Percentiles rank a stretch among this genome's conserved stretches.
phyloP scores from a whole-genome alignment of 805 yeast genomes.

The Kodamaea hsintzibuensis region DNA sequence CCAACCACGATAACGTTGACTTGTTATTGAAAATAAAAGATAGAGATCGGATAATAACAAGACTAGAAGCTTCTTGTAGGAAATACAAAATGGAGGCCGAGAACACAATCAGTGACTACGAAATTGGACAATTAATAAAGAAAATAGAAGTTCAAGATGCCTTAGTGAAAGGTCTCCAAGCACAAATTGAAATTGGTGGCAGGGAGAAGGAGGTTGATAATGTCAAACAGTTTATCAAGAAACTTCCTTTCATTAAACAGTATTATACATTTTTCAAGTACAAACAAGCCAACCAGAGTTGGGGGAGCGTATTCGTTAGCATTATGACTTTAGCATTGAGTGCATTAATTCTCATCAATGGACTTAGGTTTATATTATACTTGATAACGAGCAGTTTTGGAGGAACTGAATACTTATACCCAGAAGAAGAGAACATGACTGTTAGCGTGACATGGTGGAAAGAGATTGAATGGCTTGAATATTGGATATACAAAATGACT shows the following conservation, averaged over 20 bases:
- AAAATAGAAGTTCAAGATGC: constrained; percentile 23
- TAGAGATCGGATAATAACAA: constrained; percentile 5
- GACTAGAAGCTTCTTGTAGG: constrained; percentile 7
- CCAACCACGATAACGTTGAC: constrained; percentile 8
- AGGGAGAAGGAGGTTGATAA: neutral
- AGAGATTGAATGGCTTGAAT: constrained; percentile 33
- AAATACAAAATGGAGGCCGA: constrained; percentile 10
- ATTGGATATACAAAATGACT: constrained; percentile 20
- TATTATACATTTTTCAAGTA: constrained; percentile 26
- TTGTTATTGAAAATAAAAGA: constrained; percentile 4
- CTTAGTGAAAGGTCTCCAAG: constrained; percentile 16
- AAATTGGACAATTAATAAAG: constrained; percentile 11
- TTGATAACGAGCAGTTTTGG: constrained; percentile 6
- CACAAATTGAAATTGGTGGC: neutral
- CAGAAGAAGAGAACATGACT: neutral
- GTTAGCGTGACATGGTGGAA: constrained; percentile 27
- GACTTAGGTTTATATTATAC: constrained; percentile 18
- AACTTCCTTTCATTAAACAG: constrained; percentile 34
- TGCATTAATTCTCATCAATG: constrained; percentile 20
- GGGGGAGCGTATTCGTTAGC: constrained; percentile 22
- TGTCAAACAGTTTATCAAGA: constrained; percentile 16
- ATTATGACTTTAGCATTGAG: constrained; percentile 23
- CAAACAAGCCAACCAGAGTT: constrained; percentile 19
- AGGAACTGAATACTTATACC: constrained; percentile 5
- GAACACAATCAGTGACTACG: constrained; percentile 2